phyloP scores from a whole-genome alignment of 208 protist species.

The Leishmania turanica region DNA sequence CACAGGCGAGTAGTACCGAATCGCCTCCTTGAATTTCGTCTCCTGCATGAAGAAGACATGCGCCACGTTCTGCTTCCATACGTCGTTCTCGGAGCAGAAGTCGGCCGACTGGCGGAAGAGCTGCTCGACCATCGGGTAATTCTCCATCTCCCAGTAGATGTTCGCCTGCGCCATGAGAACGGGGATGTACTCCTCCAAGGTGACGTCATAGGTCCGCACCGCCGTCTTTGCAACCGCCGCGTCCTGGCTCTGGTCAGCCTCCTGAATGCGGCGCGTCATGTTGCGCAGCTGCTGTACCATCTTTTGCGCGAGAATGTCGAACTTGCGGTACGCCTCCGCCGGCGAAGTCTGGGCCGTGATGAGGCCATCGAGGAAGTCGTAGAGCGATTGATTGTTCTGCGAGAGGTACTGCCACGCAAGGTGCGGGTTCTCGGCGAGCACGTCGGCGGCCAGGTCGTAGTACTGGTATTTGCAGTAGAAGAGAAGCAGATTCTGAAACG shows the following conservation, averaged over 20 bases:
- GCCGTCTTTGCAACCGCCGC: constrained; percentile 80
- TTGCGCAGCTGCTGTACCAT: constrained; percentile 95
- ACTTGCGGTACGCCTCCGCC: constrained; percentile 96
- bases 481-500: constrained; percentile 97
- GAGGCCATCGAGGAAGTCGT: constrained; percentile 96
- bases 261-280: constrained; percentile 95
- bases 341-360: constrained; percentile 95
- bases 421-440: constrained; percentile 95
- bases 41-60: constrained; percentile 98
- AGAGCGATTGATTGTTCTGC: constrained; percentile 91
- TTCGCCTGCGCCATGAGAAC: constrained; percentile 97
- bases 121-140: constrained; percentile 96
- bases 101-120: constrained; percentile 96
- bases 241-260: constrained; percentile 91
- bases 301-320: constrained; percentile 95
- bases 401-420: constrained; percentile 95
- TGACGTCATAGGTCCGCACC: constrained; percentile 93
- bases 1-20: constrained; percentile 97
- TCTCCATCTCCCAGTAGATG: constrained; percentile 98
- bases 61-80: constrained; percentile 98
- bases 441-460: constrained; percentile 96
- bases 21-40: constrained; percentile 96
- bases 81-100: constrained; percentile 96
- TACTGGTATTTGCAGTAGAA: constrained; percentile 97
- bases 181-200: constrained; percentile 96